Evolutionary conservation across 306 rosid genomes (phyloP).

Genomic region (Castanospermum australe): DNA sequence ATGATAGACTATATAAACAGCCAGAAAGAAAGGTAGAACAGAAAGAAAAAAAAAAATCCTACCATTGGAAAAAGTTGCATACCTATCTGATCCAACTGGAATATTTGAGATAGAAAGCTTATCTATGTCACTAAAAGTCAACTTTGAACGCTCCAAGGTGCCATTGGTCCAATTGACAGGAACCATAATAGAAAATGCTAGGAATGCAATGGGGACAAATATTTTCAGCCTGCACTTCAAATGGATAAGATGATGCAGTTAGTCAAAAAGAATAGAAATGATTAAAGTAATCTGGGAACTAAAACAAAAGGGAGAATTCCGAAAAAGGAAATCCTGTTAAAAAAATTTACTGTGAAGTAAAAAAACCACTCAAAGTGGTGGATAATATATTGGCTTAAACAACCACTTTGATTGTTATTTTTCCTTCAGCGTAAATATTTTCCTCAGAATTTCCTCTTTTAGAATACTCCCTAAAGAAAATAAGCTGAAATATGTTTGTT

Average conservation of each 20-base stretch:
- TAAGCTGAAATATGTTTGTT: background rate
- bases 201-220: conserved; percentile 76
- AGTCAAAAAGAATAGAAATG: conserved; percentile 10
- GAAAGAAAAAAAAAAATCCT: background rate
- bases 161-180: conserved; percentile 96
- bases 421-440: background rate
- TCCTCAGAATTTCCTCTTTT: background rate
- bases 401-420: background rate
- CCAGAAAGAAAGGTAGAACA: background rate
- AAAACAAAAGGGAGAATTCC: background rate
- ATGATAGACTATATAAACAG: background rate
- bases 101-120: conserved; percentile 93
- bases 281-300: background rate
- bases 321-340: background rate
- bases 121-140: conserved; percentile 72
- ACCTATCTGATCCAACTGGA: conserved; percentile 83
- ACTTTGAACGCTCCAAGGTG: conserved; percentile 65
- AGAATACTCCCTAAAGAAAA: background rate
- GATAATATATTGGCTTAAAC: no score
- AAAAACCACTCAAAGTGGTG: background rate
- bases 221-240: conserved; percentile 80
- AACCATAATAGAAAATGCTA: conserved; percentile 79
- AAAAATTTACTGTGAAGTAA: background rate
- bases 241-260: conserved; percentile 13
- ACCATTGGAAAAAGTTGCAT: conserved; percentile 12